These are phyloP conservation scores for Sporothrix inflata DNA, from an alignment of 2,329 filamentous ascomycete genomes.

Conservation along the genomic window DNA sequence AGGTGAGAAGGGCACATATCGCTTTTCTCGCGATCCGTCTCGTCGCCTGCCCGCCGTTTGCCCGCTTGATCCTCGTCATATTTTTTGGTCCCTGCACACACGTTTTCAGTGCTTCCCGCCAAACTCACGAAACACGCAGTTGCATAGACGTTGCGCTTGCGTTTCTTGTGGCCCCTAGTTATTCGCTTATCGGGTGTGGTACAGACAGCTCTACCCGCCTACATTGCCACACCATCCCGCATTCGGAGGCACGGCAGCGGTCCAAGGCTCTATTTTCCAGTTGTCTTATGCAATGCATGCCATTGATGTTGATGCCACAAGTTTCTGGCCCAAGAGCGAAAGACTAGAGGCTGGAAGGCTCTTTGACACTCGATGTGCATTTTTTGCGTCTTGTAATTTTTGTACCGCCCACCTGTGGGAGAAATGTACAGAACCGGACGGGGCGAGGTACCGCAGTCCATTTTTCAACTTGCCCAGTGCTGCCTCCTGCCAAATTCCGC, in stretches of 20 bases:
- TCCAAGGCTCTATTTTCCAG: neutral
- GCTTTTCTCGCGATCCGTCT: slow-evolving; percentile 14
- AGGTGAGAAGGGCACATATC: neutral
- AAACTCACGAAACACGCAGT: slow-evolving; percentile 9
- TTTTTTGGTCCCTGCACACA: neutral
- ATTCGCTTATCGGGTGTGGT: slow-evolving; percentile 31
- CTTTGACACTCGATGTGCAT: neutral
- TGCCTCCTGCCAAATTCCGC: neutral
- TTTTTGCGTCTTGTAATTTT: neutral
- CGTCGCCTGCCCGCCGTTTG: slow-evolving; percentile 7
- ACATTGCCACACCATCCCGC: slow-evolving; percentile 29
- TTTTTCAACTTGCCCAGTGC: neutral
- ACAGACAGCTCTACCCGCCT: slow-evolving; percentile 21
- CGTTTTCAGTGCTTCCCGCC: neutral
- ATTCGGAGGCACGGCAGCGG: slow-evolving; percentile 19
- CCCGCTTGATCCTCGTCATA: neutral
- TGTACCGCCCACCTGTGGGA: neutral
- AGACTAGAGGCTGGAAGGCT: no score
- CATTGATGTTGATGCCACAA: neutral
- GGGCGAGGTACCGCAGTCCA: no score
- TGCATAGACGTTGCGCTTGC: slow-evolving; percentile 7
- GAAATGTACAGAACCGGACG: neutral
- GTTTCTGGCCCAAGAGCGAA: neutral
- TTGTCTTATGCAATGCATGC: neutral
- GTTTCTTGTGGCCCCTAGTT: slow-evolving; percentile 23